Percentiles rank a stretch among this genome's conserved stretches.
phyloP scores from a whole-genome alignment of 2,329 filamentous ascomycete species.

The Rhynchosporium graminicola region DNA sequence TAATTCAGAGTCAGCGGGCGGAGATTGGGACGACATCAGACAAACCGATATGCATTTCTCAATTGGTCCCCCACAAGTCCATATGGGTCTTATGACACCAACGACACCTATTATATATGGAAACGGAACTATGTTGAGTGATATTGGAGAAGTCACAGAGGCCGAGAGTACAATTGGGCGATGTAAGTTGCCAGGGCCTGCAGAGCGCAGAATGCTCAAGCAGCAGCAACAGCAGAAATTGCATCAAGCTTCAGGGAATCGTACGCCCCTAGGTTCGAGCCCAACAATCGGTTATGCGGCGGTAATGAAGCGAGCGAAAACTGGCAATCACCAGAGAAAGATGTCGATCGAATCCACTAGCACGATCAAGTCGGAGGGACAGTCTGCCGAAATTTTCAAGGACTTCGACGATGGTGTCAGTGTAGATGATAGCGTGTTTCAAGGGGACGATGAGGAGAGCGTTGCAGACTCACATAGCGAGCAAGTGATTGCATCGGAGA shows the following conservation, averaged over 20 bases:
- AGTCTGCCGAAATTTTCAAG: constrained; percentile 51
- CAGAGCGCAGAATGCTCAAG: constrained; percentile 37
- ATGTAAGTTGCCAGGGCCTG: constrained; percentile 37
- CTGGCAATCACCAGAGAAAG: constrained; percentile 51
- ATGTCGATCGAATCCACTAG: constrained; percentile 61
- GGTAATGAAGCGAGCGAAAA: constrained; percentile 49
- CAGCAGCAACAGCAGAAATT: constrained; percentile 31
- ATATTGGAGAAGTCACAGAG: constrained; percentile 61
- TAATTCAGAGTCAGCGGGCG: constrained; percentile 46
- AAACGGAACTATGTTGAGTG: constrained; percentile 68
- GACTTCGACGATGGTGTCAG: constrained; percentile 65
- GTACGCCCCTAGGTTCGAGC: constrained; percentile 45
- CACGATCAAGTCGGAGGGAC: constrained; percentile 55
- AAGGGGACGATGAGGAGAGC: constrained; percentile 68
- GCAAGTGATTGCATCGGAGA: constrained; percentile 37
- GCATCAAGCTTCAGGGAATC: constrained; percentile 16
- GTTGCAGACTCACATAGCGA: constrained; percentile 46
- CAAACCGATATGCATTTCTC: constrained; percentile 36
- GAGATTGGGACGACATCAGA: constrained; percentile 39
- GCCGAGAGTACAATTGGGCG: constrained; percentile 52
- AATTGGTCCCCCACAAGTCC: constrained; percentile 44
- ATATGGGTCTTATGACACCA: constrained; percentile 50
- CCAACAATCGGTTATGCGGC: constrained; percentile 48
- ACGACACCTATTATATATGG: constrained; percentile 68
- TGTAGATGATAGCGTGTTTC: constrained; percentile 65